Conservation (phyloP, 1,284 basidiomycete genomes). For the Schizophyllum amplum region DNA sequence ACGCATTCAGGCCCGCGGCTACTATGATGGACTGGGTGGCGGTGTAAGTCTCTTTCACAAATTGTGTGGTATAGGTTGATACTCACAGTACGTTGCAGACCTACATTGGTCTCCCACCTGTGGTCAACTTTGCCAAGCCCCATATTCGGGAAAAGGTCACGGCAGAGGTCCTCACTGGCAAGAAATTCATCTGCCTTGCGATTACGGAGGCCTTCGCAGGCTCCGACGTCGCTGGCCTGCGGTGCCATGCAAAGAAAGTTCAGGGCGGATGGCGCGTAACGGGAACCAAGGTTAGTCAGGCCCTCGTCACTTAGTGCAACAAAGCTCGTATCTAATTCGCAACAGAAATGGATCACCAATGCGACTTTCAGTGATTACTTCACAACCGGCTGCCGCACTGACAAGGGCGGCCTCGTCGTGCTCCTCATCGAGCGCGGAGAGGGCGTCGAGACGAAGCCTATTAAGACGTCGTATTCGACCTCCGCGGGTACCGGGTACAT, state of each 20-base stretch:
- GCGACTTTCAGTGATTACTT: conserved; percentile 53
- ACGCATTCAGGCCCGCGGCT: conserved; percentile 37
- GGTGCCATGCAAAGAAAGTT: conserved; percentile 27
- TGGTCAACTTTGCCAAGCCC: conserved; percentile 67
- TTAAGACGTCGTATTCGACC: conserved; percentile 74
- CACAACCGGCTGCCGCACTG: conserved; percentile 60
- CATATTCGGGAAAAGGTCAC: conserved; percentile 64
- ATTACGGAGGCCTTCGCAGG: conserved; percentile 72
- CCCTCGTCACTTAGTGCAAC: background rate
- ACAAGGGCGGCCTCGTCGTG: conserved; percentile 80
- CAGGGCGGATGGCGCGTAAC: conserved; percentile 30
- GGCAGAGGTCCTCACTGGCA: conserved; percentile 66
- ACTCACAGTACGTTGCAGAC: conserved; percentile 16
- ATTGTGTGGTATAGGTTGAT: background rate
- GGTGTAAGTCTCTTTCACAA: background rate
- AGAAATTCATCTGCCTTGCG: conserved; percentile 60
- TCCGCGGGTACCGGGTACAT: conserved; percentile 81
- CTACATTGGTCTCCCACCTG: conserved; percentile 50
- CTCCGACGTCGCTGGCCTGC: conserved; percentile 53
- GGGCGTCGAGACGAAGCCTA: conserved; percentile 77
- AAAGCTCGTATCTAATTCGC: background rate
- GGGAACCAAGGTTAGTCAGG: conserved; percentile 25
- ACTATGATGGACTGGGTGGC: conserved; percentile 34
- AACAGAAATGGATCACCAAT: conserved; percentile 76
- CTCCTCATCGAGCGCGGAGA: conserved; percentile 72